Percentiles rank a stretch among this genome's conserved stretches.
Conservation (phyloP, 257 asterid genomes). For the Lycium barbarum region DNA sequence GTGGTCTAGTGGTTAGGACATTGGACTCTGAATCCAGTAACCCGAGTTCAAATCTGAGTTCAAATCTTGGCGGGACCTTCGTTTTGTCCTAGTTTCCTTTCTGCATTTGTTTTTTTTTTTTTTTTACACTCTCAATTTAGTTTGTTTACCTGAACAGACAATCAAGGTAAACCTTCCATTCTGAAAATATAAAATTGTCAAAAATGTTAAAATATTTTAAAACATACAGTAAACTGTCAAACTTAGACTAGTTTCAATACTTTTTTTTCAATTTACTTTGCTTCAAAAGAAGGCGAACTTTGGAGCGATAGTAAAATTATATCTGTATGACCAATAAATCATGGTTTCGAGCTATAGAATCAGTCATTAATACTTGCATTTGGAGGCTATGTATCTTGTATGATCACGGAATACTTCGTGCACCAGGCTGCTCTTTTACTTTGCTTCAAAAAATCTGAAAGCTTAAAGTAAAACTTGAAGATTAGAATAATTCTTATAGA, state of each 20-base stretch:
- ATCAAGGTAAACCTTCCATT: not conserved
- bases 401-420: not conserved
- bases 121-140: too few relatives aligned
- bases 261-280: too few relatives aligned
- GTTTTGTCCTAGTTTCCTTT: not conserved
- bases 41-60: constrained; percentile 52
- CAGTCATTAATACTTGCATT: too few relatives aligned
- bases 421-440: not conserved
- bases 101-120: not conserved
- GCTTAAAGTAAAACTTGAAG: not conserved
- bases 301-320: too few relatives aligned
- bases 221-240: too few relatives aligned
- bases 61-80: not conserved
- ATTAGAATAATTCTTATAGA: not conserved
- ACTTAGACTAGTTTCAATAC: too few relatives aligned
- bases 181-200: not conserved
- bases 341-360: too few relatives aligned
- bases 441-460: not conserved
- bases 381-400: not conserved
- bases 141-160: not conserved
- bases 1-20: constrained; percentile 59
- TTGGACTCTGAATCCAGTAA: constrained; percentile 62
- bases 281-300: too few relatives aligned
- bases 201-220: too few relatives aligned
- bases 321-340: too few relatives aligned